phyloP scores from a whole-genome alignment of 768 basidiomycete genomes.

The Auricularia cornea region DNA sequence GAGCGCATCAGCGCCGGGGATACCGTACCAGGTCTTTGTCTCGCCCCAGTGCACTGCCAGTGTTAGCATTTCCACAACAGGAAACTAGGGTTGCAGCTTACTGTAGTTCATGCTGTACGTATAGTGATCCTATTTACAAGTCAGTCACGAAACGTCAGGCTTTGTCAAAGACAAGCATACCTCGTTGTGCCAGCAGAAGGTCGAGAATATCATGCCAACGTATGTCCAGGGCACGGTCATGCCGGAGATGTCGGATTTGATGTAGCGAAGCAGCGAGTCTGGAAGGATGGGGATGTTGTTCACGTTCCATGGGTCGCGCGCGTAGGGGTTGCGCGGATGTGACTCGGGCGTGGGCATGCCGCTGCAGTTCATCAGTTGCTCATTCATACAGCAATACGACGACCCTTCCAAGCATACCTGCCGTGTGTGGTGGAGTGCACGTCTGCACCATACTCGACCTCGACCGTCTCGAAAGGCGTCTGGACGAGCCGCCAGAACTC shows the following conservation, averaged over 20 bases:
- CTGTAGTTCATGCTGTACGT: constrained; percentile 94
- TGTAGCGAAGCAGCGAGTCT: constrained; percentile 90
- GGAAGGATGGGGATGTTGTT: constrained; percentile 93
- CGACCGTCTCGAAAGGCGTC: constrained; percentile 81
- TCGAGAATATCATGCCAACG: constrained; percentile 97
- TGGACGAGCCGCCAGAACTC: constrained; percentile 98
- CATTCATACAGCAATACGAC: constrained; percentile 1
- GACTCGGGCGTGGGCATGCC: constrained; percentile 95
- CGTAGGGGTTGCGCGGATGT: constrained; percentile 78
- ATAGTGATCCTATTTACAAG: constrained; percentile 91
- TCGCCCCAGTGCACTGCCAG: constrained; percentile 95
- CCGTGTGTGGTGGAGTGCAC: constrained; percentile 96
- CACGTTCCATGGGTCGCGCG: constrained; percentile 93
- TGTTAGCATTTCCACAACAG: constrained; percentile 14
- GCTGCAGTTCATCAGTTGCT: constrained; percentile 32
- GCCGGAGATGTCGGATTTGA: constrained; percentile 97
- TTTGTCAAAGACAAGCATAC: constrained; percentile 29
- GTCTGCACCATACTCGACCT: constrained; percentile 99
- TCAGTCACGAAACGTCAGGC: constrained; percentile 8
- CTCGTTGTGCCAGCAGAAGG: constrained; percentile 99
- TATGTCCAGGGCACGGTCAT: constrained; percentile 99
- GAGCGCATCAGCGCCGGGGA: constrained; percentile 90
- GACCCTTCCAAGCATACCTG: constrained; percentile 63
- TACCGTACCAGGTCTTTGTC: constrained; percentile 99
- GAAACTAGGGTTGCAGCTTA: constrained; percentile 30